Evolutionary conservation across 495 filamentous ascomycete genomes (phyloP).

Genomic region (Viridothelium virens): DNA sequence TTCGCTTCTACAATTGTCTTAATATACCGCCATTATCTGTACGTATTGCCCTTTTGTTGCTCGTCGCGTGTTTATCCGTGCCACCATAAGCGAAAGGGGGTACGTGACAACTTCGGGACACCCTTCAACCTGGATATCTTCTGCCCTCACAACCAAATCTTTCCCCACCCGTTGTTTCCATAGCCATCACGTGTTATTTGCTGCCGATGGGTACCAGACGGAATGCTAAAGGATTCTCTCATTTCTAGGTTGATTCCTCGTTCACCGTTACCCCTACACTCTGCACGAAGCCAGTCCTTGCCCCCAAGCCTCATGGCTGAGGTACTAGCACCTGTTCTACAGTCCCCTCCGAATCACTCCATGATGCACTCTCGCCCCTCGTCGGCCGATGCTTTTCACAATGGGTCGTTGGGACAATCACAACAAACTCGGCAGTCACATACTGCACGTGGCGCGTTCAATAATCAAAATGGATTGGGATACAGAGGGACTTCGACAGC

Average conservation of each 20-base stretch:
- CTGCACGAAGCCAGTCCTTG: neutral
- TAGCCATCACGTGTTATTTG: no score
- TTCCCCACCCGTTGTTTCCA: neutral
- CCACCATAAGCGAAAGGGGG: slow-evolving; percentile 9
- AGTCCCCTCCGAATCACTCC: slow-evolving; percentile 31
- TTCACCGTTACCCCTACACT: neutral
- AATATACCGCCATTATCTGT: slow-evolving; percentile 7
- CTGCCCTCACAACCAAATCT: neutral
- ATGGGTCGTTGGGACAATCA: slow-evolving; percentile 16
- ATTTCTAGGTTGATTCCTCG: neutral
- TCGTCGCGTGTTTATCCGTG: slow-evolving; percentile 10
- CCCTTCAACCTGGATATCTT: neutral
- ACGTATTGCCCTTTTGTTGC: neutral
- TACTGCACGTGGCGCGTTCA: slow-evolving; percentile 28
- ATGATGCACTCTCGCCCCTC: slow-evolving; percentile 34
- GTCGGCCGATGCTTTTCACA: slow-evolving; percentile 36
- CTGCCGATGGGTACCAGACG: no score
- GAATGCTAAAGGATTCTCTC: neutral
- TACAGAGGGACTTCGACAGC: slow-evolving; percentile 65
- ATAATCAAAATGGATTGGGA: slow-evolving; percentile 22
- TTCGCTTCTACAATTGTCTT: slow-evolving; percentile 10
- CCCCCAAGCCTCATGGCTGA: slow-evolving; percentile 35
- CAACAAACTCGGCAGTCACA: slow-evolving; percentile 30
- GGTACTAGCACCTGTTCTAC: slow-evolving; percentile 36
- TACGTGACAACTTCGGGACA: slow-evolving; percentile 9